Percentiles rank a stretch among this genome's conserved stretches.
phyloP scores from a whole-genome alignment of 2,329 filamentous ascomycete species.

The Metarhizium anisopliae region DNA sequence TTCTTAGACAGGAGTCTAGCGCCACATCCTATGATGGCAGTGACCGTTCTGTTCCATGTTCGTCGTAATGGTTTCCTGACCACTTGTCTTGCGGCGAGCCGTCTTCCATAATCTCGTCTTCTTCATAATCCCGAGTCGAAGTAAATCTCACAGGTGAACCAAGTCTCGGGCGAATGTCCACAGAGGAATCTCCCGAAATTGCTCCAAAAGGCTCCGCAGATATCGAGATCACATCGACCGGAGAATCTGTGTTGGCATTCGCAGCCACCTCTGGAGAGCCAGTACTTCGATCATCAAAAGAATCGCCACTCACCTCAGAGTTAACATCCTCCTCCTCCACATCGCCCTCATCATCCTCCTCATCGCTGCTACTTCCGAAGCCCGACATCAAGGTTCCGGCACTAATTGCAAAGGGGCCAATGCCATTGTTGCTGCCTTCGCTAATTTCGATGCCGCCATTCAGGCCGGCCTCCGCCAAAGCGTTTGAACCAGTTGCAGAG shows the following conservation, averaged over 20 bases:
- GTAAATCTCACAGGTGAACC: conserved; percentile 6
- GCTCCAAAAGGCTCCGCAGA: conserved; percentile 19
- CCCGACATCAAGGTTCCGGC: conserved; percentile 73
- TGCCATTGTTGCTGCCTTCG: conserved; percentile 56
- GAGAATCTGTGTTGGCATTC: conserved; percentile 14
- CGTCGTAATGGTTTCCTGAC: background rate
- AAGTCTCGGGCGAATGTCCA: conserved; percentile 7
- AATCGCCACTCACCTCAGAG: conserved; percentile 51
- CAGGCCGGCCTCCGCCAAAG: conserved; percentile 71
- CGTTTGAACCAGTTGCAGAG: conserved; percentile 45
- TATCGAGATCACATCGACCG: conserved; percentile 22
- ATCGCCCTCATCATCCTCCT: conserved; percentile 92
- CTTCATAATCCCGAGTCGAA: background rate
- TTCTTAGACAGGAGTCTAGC: background rate
- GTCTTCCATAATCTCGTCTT: conserved; percentile 6
- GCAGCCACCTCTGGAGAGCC: conserved; percentile 18
- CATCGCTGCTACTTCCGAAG: conserved; percentile 90
- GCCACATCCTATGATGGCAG: conserved; percentile 7
- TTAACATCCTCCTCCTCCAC: conserved; percentile 69
- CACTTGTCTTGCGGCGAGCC: background rate
- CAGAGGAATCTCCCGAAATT: conserved; percentile 13
- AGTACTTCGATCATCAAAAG: conserved; percentile 21
- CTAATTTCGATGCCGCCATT: conserved; percentile 64
- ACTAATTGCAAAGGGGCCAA: conserved; percentile 63
- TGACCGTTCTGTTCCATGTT: background rate